phyloP scores from a whole-genome alignment of 176 grass and related monocot genomes.

The Rhynchospora tenuis region DNA sequence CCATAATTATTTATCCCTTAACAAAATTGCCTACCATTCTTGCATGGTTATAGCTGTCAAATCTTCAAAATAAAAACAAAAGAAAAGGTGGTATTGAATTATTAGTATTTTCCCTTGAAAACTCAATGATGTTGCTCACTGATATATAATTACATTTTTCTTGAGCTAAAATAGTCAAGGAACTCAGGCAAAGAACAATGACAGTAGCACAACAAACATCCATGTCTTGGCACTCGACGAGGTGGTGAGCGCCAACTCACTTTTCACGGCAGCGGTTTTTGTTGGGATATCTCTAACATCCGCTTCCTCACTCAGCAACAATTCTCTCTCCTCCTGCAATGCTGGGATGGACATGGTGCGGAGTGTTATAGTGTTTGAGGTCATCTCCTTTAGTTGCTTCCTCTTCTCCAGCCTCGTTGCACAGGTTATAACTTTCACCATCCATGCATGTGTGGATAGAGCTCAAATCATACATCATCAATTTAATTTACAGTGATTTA shows the following conservation, averaged over 20 bases:
- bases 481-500: background rate
- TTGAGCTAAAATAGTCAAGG: background rate
- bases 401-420: constrained; percentile 31
- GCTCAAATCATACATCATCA: background rate
- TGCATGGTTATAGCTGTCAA: too few relatives aligned
- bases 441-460: background rate
- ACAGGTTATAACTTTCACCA: background rate
- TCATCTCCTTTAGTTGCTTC: constrained; percentile 38
- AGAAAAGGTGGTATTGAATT: background rate
- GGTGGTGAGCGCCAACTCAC: constrained; percentile 27
- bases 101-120: background rate
- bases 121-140: background rate
- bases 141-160: background rate
- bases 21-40: background rate
- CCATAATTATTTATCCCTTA: background rate
- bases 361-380: constrained; percentile 26
- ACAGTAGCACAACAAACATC: constrained; percentile 13
- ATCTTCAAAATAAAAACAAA: background rate
- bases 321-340: constrained; percentile 15
- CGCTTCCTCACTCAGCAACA: constrained; percentile 1
- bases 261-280: constrained; percentile 31
- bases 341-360: constrained; percentile 24
- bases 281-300: constrained; percentile 24
- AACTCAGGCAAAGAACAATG: constrained; percentile 8
- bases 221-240: constrained; percentile 33